Base-by-base conservation (phyloP, 2,329 filamentous ascomycete genomes). In the Drechslerella coelobrocha region DNA sequence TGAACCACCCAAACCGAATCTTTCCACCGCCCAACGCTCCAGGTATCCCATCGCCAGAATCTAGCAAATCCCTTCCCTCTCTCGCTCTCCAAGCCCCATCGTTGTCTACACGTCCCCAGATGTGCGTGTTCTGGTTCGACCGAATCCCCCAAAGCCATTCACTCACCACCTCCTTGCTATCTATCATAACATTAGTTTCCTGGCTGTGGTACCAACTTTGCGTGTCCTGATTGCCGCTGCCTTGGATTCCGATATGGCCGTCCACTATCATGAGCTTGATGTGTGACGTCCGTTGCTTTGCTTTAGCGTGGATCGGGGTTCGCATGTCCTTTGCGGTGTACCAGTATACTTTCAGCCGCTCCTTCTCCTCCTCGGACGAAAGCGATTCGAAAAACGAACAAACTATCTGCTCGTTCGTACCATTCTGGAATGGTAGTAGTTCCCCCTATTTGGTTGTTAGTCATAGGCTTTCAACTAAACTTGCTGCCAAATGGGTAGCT, bases 121-220 rank as follows among this genome's bases (percentile, higher is more conserved):
- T 73, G 24, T 80, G 81, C 0, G 88, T 90, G 73, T 90, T 90
- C 76, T 90, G 87, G 75, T 89, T 89, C 23, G 84, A 80, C 26
- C 84, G 79, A 14, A 89, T 81, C 0, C 80, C 85, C 14, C 86
- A 84, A 19, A 85, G 81, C 88, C 88, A 91, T 31, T 81, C 81
- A 27, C 76, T 76, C 74, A 89, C 91, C 0, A 92, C 80, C 0
- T 81, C 77, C 0, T 78, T 75, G 19, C 84, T 88, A 72, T 93
- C 89, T 4, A 92, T 79, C 83, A 93, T 85, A 23, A 92, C 78
- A 73, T 93, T 92, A 60, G 89, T 83, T 77, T 93, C 90, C 77
- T 92, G 89, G 60, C 84, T 87, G 76, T 93, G 89, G 73, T 84
- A 92, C 86, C 89, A 92, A 19, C 84, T 86, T 78, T 93, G 90